Percentiles rank a stretch among this genome's conserved stretches.
These are phyloP conservation scores for Lactuca saligna DNA, from an alignment of 129 eudicot genomes.

Conservation along the genomic window DNA sequence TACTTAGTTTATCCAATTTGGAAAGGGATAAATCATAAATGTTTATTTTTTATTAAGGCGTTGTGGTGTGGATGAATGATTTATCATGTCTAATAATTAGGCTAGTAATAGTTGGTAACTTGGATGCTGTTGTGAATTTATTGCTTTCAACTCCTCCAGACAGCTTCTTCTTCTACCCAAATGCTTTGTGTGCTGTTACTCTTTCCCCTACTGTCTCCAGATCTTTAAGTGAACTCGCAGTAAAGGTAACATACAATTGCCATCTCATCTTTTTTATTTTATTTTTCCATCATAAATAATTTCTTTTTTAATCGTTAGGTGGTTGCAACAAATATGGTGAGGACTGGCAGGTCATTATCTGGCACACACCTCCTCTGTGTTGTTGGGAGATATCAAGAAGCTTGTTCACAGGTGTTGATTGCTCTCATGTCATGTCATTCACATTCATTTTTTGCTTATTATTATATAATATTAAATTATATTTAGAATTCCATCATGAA, in stretches of 20 bases:
- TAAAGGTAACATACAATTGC: conserved; percentile 48
- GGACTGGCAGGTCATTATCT: conserved; percentile 89
- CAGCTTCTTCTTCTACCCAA: conserved; percentile 79
- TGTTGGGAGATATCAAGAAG: conserved; percentile 97
- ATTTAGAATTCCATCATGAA: too few species aligned
- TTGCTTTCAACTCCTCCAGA: conserved; percentile 95
- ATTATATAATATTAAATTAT: not conserved
- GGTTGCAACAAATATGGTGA: conserved; percentile 98
- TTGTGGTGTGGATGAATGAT: too few species aligned
- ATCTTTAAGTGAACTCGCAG: conserved; percentile 88
- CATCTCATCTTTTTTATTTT: not conserved
- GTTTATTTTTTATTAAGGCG: too few species aligned
- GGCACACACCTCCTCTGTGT: conserved; percentile 97
- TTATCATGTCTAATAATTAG: conserved; percentile 30
- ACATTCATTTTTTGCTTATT: too few species aligned
- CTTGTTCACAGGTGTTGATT: conserved; percentile 92
- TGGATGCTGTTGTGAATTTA: conserved; percentile 90
- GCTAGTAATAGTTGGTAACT: conserved; percentile 88
- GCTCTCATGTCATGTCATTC: too few species aligned
- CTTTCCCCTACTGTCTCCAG: conserved; percentile 93
- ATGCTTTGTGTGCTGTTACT: conserved; percentile 96
- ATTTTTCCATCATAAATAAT: not conserved
- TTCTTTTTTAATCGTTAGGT: too few species aligned
- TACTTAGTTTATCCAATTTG: conserved; percentile 8
- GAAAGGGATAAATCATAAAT: not conserved